phyloP scores from a whole-genome alignment of 2,329 filamentous ascomycete species.

The Cladosporium sp. region DNA sequence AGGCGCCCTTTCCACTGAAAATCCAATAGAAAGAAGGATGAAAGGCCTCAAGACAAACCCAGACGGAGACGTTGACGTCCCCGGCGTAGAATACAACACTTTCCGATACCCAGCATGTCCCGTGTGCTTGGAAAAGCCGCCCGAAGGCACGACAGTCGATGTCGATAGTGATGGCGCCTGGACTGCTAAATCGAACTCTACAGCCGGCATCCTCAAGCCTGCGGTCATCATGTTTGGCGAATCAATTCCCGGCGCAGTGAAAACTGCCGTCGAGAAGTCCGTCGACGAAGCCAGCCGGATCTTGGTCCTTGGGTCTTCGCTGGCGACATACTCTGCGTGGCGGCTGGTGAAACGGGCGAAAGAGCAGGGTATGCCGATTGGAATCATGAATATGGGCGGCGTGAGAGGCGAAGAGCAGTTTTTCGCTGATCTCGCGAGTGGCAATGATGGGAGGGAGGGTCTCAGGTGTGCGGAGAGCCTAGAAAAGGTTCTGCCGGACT shows the following conservation, averaged over 20 bases:
- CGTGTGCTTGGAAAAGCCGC: conserved; percentile 68
- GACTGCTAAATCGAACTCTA: conserved; percentile 48
- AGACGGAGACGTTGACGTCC: conserved; percentile 90
- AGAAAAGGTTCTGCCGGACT: conserved; percentile 42
- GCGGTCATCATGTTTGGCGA: conserved; percentile 97
- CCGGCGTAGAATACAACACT: conserved; percentile 80
- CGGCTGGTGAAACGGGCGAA: conserved; percentile 80
- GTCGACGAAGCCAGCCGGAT: conserved; percentile 76
- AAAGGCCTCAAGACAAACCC: conserved; percentile 82
- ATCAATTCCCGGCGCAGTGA: conserved; percentile 70
- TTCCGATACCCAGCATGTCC: conserved; percentile 93
- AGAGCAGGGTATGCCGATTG: conserved; percentile 81
- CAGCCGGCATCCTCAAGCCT: conserved; percentile 82
- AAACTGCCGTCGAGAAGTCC: conserved; percentile 73
- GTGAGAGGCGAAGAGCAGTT: conserved; percentile 77
- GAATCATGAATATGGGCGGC: conserved; percentile 84
- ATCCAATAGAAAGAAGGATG: conserved; percentile 67
- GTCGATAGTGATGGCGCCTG: conserved; percentile 82
- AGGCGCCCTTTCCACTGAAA: conserved; percentile 76
- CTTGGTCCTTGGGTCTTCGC: conserved; percentile 81
- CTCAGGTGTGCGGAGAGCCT: conserved; percentile 45
- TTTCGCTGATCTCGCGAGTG: conserved; percentile 59
- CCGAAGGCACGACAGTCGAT: conserved; percentile 60
- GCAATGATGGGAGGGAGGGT: conserved; percentile 40
- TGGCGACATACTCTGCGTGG: conserved; percentile 96